Percentiles rank a stretch among this genome's conserved stretches.
phyloP scores from a whole-genome alignment of 1,284 basidiomycete species.

The Ustilago hordei region DNA sequence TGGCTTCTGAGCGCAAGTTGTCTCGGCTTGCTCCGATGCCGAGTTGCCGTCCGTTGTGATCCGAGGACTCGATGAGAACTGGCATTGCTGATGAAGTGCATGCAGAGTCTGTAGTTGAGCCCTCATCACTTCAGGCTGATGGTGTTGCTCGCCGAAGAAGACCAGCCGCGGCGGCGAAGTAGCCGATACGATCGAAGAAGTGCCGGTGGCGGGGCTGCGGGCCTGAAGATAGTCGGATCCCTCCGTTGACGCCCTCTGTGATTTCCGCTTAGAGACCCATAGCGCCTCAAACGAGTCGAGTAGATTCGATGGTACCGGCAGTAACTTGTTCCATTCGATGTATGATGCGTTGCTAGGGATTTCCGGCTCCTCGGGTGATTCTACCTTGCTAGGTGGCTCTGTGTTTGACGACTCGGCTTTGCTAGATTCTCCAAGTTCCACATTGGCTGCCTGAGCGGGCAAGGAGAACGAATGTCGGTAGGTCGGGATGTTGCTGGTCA shows the following conservation, averaged over 20 bases:
- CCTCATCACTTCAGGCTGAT: constrained; percentile 56
- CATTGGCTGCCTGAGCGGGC: constrained; percentile 5
- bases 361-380: background rate
- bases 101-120: constrained; percentile 54
- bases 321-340: constrained; percentile 42
- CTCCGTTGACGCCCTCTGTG: background rate
- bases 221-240: background rate
- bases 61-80: background rate
- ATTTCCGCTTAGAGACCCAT: background rate
- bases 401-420: background rate
- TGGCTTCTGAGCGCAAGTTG: background rate
- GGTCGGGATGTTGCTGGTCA: constrained; percentile 32
- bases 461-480: constrained; percentile 47
- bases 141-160: constrained; percentile 63
- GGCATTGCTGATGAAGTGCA: constrained; percentile 37
- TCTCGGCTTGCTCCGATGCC: background rate
- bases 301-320: constrained; percentile 33
- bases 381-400: background rate
- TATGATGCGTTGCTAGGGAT: constrained; percentile 17
- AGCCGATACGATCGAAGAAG: background rate
- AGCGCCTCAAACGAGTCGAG: constrained; percentile 34
- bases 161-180: constrained; percentile 43
- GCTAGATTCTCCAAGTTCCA: background rate
- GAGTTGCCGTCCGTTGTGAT: background rate
- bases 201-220: background rate